Evolutionary conservation across 202 grass and related monocot genomes (phyloP).

Genomic region (Schoenoplectus triqueter): DNA sequence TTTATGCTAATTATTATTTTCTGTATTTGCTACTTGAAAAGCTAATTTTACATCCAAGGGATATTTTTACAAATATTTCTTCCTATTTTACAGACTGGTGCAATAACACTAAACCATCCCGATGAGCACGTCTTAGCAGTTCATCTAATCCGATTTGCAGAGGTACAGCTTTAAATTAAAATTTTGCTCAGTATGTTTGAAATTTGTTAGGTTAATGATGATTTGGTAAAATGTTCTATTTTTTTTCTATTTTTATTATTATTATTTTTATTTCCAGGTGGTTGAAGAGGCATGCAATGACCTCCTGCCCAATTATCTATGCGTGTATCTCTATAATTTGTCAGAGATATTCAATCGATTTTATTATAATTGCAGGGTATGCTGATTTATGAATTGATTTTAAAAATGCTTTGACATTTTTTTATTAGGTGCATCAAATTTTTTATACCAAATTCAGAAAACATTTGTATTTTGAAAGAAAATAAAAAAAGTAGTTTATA

Average conservation of each 20-base stretch:
- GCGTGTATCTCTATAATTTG: slow-evolving; percentile 94
- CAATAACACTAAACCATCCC: slow-evolving; percentile 66
- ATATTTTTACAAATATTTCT: not conserved
- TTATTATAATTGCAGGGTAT: slow-evolving; percentile 89
- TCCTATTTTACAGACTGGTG: slow-evolving; percentile 62
- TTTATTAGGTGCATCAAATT: not conserved
- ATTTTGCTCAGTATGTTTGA: slow-evolving; percentile 3
- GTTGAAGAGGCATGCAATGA: slow-evolving; percentile 87
- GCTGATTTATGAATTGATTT: slow-evolving; percentile 11
- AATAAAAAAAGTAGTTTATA: not conserved
- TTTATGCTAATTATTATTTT: slow-evolving; percentile 53
- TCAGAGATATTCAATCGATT: slow-evolving; percentile 96
- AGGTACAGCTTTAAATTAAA: slow-evolving; percentile 50
- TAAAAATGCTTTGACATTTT: not conserved
- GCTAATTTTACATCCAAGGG: slow-evolving; percentile 31
- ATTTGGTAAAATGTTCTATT: not conserved
- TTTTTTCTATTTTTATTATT: not conserved
- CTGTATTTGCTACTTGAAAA: not conserved
- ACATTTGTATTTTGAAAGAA: slow-evolving; percentile 8
- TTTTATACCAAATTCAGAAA: not conserved
- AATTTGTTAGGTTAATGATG: not conserved
- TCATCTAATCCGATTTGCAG: slow-evolving; percentile 88
- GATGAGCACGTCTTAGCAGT: slow-evolving; percentile 82
- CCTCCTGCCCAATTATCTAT: slow-evolving; percentile 86
- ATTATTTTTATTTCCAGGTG: slow-evolving; percentile 52